phyloP scores from a whole-genome alignment of 1,284 basidiomycete genomes.

The Volvariella surrecta region DNA sequence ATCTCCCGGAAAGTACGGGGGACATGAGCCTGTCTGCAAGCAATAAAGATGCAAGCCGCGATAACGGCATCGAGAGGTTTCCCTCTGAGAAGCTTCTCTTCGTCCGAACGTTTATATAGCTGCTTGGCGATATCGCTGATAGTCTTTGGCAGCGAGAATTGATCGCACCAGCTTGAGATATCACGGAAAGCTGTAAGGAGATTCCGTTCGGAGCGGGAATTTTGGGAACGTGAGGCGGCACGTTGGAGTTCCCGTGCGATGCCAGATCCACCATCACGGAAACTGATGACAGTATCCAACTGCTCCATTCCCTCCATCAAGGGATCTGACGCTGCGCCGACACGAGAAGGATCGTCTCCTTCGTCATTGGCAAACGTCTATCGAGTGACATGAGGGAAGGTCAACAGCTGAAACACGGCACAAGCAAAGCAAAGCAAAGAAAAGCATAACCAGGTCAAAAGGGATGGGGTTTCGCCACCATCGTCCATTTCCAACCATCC shows the following conservation, averaged over 20 bases:
- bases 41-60: constrained; percentile 97
- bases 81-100: constrained; percentile 88
- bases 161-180: constrained; percentile 90
- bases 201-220: constrained; percentile 75
- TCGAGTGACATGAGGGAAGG: constrained; percentile 11
- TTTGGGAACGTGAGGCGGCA: constrained; percentile 74
- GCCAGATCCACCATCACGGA: constrained; percentile 90
- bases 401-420: not conserved
- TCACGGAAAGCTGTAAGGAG: constrained; percentile 85
- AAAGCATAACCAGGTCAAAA: constrained; percentile 12
- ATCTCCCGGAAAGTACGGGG: constrained; percentile 96
- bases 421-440: constrained; percentile 13
- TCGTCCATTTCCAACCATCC: not conserved
- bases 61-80: constrained; percentile 92
- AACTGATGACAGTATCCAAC: constrained; percentile 91
- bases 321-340: constrained; percentile 92
- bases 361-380: constrained; percentile 99
- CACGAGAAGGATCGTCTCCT: constrained; percentile 99
- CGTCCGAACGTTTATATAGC: constrained; percentile 93
- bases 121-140: constrained; percentile 96
- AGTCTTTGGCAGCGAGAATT: constrained; percentile 90
- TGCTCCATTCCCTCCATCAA: constrained; percentile 91
- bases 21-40: constrained; percentile 90
- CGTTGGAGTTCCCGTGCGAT: constrained; percentile 90
- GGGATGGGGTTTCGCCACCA: not conserved